phyloP scores from a whole-genome alignment of 2,329 filamentous ascomycete genomes.

The Colletotrichum sp. region DNA sequence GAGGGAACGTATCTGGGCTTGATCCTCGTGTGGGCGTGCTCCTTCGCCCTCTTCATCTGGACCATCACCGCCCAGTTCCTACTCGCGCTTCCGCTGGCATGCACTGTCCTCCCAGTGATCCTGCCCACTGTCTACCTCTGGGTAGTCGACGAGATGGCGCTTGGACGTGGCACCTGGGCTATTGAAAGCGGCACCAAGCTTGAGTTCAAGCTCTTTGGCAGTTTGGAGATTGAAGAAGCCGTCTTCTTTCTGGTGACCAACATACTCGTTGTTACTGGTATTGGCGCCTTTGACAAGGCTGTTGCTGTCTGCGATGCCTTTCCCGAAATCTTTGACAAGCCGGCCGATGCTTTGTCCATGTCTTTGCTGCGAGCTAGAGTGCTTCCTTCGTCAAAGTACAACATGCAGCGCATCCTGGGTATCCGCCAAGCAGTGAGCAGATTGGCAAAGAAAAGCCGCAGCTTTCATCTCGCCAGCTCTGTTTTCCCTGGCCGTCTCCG shows the following conservation, averaged over 20 bases:
- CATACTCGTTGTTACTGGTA: slow-evolving; percentile 70
- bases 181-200: slow-evolving; percentile 73
- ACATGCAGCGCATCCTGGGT: slow-evolving; percentile 61
- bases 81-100: slow-evolving; percentile 61
- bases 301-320: slow-evolving; percentile 70
- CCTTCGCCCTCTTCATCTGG: slow-evolving; percentile 70
- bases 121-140: slow-evolving; percentile 74
- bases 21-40: slow-evolving; percentile 72
- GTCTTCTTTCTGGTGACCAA: slow-evolving; percentile 77
- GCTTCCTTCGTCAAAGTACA: slow-evolving; percentile 52
- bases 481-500: slow-evolving; percentile 72
- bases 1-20: slow-evolving; percentile 71
- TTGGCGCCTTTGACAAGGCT: slow-evolving; percentile 73
- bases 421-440: slow-evolving; percentile 63
- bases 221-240: slow-evolving; percentile 76
- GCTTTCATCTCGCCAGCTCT: slow-evolving; percentile 75
- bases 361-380: slow-evolving; percentile 56
- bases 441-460: slow-evolving; percentile 70
- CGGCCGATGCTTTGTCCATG: slow-evolving; percentile 51
- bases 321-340: slow-evolving; percentile 58
- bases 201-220: slow-evolving; percentile 65
- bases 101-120: slow-evolving; percentile 63
- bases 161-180: slow-evolving; percentile 73
- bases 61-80: slow-evolving; percentile 68
- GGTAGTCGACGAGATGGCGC: slow-evolving; percentile 72